Conservation (phyloP, 2,329 filamentous ascomycete species). For the Ophiognomonia clavigignenti-juglandacearum region DNA sequence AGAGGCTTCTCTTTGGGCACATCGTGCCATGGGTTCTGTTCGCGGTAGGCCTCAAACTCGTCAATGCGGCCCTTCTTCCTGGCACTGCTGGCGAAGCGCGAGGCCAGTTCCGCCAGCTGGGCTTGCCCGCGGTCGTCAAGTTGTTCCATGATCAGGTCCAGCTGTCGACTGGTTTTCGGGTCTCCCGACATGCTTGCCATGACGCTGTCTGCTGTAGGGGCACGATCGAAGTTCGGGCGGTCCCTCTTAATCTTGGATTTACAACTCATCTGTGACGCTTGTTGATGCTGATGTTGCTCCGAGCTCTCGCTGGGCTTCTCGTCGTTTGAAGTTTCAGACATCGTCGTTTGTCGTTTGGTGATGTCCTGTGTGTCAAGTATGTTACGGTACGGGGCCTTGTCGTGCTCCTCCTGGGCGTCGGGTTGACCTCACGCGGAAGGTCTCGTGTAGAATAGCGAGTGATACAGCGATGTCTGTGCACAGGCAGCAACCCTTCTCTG, state of each 20-base stretch:
- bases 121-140: slow-evolving; percentile 8
- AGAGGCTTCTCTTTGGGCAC: slow-evolving; percentile 18
- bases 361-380: background rate
- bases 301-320: background rate
- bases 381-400: background rate
- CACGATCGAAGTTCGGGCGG: background rate
- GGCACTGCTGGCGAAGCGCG: slow-evolving; percentile 1
- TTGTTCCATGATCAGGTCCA: slow-evolving; percentile 7
- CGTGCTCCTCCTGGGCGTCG: background rate
- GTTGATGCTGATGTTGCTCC: background rate
- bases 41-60: slow-evolving; percentile 19
- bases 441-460: background rate
- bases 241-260: background rate
- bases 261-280: background rate
- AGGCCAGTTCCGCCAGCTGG: slow-evolving; percentile 4
- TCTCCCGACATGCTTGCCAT: slow-evolving; percentile 2
- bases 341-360: background rate
- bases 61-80: slow-evolving; percentile 5
- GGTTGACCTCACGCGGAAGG: background rate
- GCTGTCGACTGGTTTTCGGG: slow-evolving; percentile 1
- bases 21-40: slow-evolving; percentile 23
- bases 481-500: too few relatives aligned
- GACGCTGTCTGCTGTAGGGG: slow-evolving; percentile 2
- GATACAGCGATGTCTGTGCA: too few relatives aligned
- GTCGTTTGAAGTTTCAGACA: background rate